Base-by-base conservation (phyloP, 768 basidiomycete species). In the Calocybe indica region DNA sequence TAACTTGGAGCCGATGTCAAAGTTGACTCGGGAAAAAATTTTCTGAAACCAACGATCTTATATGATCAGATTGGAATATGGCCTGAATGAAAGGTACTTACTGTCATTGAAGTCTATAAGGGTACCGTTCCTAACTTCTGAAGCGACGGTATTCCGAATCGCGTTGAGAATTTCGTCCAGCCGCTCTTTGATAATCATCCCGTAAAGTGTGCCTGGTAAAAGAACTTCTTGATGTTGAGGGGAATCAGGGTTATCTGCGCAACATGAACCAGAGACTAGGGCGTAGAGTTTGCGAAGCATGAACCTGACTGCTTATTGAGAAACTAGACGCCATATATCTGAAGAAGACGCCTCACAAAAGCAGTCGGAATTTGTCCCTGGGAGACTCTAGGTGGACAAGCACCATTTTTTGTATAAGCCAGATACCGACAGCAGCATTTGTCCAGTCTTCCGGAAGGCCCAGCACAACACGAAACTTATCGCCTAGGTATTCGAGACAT, bases 181-280 rank as follows among this genome's bases (percentile, higher is more conserved):
- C 51, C 90, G 83, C 65, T 99, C 96, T 68, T 96, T 98, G 72
- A 99, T 88, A 59, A 98, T 96, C 90, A 95, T 97, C 42, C 84
- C 85, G 62, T 96, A 98, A 15, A 99, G 64, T 54, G 73, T 81
- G 30, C 96, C 96, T 1, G 96, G 96, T 5, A 98, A 80, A 9
- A 99, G 77, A 40, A 95, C 92, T 61, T 99, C 96, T 63, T 99
- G 96, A 60, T 98, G 91, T 62, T 98, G 95, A 50, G 96, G 93
- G 1, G 94, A 98, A 75, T 99, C 96, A 5, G 96, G 94, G 62
- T 98, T 98, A 69, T 99, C 96, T 43, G 88, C 77, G 56, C 88
- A 88, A 55, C 91, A 96, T 37, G 85, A 80, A 37, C 86, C 85
- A 5, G 93, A 94, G 6, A 98, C 93, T 12, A 92, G 71, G 1